Evolutionary conservation across 805 yeast genomes (phyloP).

Genomic region (Wickerhamomyces mucosus): DNA sequence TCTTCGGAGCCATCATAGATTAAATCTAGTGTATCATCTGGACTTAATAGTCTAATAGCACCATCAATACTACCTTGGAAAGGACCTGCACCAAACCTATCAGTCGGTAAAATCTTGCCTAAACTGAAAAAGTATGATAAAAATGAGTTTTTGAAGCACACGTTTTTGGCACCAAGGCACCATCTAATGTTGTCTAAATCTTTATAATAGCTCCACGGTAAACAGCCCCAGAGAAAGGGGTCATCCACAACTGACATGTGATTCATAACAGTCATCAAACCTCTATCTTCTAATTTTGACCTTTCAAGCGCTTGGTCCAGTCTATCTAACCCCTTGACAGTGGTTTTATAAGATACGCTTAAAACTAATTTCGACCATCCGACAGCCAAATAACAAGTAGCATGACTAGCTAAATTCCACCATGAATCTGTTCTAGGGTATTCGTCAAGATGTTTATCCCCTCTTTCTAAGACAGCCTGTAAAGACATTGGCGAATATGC

Average conservation of each 20-base stretch:
- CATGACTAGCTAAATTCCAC: slow-evolving; percentile 64
- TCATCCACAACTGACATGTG: slow-evolving; percentile 91
- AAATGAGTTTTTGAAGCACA: slow-evolving; percentile 59
- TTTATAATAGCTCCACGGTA: slow-evolving; percentile 61
- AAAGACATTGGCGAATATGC: slow-evolving; percentile 71
- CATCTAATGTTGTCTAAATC: slow-evolving; percentile 69
- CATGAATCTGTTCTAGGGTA: slow-evolving; percentile 48
- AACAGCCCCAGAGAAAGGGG: slow-evolving; percentile 80
- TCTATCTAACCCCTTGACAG: slow-evolving; percentile 50
- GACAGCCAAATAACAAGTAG: slow-evolving; percentile 60
- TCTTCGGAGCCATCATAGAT: slow-evolving; percentile 24
- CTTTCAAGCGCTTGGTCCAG: slow-evolving; percentile 55
- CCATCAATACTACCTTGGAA: slow-evolving; percentile 89
- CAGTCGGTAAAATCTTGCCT: slow-evolving; percentile 84
- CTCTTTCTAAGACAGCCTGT: slow-evolving; percentile 58
- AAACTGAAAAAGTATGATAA: slow-evolving; percentile 61
- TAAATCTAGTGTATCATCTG: slow-evolving; percentile 52
- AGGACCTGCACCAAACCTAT: slow-evolving; percentile 87
- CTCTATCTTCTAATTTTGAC: slow-evolving; percentile 59
- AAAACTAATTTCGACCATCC: slow-evolving; percentile 54
- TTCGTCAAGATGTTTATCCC: slow-evolving; percentile 56
- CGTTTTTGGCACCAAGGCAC: slow-evolving; percentile 91
- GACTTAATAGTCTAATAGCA: slow-evolving; percentile 67
- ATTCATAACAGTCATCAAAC: slow-evolving; percentile 80
- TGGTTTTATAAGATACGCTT: slow-evolving; percentile 53